Evolutionary conservation across 345 rosid genomes (phyloP).

Genomic region (Anastatica hierochuntica): DNA sequence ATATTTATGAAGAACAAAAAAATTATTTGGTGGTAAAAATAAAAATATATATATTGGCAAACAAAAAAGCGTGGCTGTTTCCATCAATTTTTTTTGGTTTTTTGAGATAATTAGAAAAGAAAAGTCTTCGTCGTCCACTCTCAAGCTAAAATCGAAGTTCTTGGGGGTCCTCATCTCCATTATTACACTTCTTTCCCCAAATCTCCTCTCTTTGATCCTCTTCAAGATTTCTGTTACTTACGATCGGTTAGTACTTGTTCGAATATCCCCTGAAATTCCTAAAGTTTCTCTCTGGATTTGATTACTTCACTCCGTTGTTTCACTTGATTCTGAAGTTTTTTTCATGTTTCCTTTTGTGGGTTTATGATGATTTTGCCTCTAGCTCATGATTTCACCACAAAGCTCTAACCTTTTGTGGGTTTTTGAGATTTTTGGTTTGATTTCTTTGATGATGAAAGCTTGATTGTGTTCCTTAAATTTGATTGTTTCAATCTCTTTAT

Average conservation of each 20-base stretch:
- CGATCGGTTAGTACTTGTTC: conserved; percentile 10
- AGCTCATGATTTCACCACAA: background rate
- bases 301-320: background rate
- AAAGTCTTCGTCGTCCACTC: conserved; percentile 27
- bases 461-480: background rate
- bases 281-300: background rate
- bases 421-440: background rate
- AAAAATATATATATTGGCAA: conserved; percentile 1
- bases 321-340: background rate
- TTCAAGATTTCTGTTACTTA: background rate
- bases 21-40: background rate
- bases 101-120: background rate
- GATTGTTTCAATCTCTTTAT: background rate
- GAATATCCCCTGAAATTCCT: background rate
- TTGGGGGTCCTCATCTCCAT: conserved; percentile 6
- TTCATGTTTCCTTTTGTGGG: conserved; percentile 10
- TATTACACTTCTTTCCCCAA: conserved; percentile 6
- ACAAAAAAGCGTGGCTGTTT: conserved; percentile 12
- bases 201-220: background rate
- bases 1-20: too few relatives aligned
- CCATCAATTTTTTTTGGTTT: background rate
- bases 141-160: conserved; percentile 4
- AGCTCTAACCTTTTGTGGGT: conserved; percentile 5
- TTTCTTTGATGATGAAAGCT: background rate
- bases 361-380: background rate